Evolutionary conservation across 164 flowering plant species (phyloP).

Genomic region (grape (Vitis vinifera)): ASM3070453v1 NC_081814.1:19050001-19050500

Average conservation of each 20-base stretch:
- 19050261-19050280: conserved; percentile 28
- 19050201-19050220: conserved; percentile 1
- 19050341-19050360: conserved; percentile 47
- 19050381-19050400: conserved; percentile 41
- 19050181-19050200: conserved; percentile 16
- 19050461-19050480: conserved; percentile 16
- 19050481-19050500: conserved; percentile 4
- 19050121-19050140: no score
- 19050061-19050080: no score
- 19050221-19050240: conserved; percentile 11
- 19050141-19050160: no score
- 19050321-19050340: not conserved
- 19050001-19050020: no score
- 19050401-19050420: not conserved
- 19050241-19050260: conserved; percentile 18
- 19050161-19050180: conserved; percentile 33
- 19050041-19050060: no score
- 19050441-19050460: conserved; percentile 26
- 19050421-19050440: conserved; percentile 32
- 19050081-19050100: no score
- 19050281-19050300: not conserved
- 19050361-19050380: conserved; percentile 24
- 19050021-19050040: no score
- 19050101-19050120: no score
- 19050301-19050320: not conserved